Base-by-base conservation (phyloP, 495 filamentous ascomycete species). In the Annulohypoxylon stygium region DNA sequence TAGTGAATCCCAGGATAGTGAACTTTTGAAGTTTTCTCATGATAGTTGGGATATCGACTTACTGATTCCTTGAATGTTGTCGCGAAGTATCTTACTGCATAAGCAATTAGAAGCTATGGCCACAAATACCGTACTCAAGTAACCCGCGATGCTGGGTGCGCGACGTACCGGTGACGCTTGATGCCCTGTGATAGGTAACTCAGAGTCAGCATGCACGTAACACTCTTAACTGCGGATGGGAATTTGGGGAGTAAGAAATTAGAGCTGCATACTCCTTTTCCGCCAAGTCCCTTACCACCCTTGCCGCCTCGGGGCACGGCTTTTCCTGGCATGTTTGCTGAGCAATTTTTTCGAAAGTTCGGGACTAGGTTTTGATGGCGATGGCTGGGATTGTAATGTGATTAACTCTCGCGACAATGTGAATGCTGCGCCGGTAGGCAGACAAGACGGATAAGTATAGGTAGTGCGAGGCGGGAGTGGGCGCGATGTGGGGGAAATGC, bases 1-100 rank as follows among this genome's bases (percentile, higher is more conserved):
- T 2, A 4, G 4, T 63, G 25, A 25, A 36, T 55, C 12, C 18
- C 7, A 4, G 18, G 20, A 11, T 9, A 41, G 4, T n/a, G 9
- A 39, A 39, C 9, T 39, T 39, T 10, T 39, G 39, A 11, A n/a
- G 12, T 14, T 43, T 43, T 47, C 54, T 47, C 62, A 43, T 8
- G 55, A 71, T 18, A 25, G 12, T 41, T 14, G n/a, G 11, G 20
- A 14, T 4, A 84, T 30, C 30, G 30, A 30, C 90, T 81, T 81
- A 92, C 90, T 93, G 37, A 93, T 86, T 0, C 89, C 91, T 0
- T 78, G 68, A 14, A 93, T 87, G 0, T 83, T 87, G 60, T 93
- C 91, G n/a, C 83, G 86, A 0, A 87, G 69, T 0, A 90, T 79
- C 65, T 90, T 91, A 0, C 91, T 90, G 69, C 72, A 11, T 11